Base-by-base conservation (phyloP, 345 rosid species). In the Conringia planisiliqua region DNA sequence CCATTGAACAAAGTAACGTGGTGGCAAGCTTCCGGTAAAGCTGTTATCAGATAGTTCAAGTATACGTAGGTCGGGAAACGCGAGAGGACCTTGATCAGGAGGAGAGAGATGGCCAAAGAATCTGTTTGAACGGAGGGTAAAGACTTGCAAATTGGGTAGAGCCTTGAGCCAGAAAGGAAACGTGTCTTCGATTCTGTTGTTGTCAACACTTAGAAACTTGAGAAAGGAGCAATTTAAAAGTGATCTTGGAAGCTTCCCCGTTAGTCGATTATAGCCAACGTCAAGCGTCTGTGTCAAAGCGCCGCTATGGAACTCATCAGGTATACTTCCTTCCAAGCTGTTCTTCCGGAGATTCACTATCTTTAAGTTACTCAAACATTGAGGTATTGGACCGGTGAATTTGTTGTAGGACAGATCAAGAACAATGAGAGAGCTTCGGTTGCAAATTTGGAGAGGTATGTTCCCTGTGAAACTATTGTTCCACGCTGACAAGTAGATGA, bases 151-250 rank as follows among this genome's bases (percentile, higher is more conserved):
- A 51, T 71, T 10, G 0, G 75, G 68, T 4, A 27, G 10, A 60
- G 65, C 68, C 68, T 47, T 60, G 4, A 60, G 68, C 75, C 75
- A 71, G 18, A 71, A 60, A 35, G 72, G 72, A 73, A 56, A 73
- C 0, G 32, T 66, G 66, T 74, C 72, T 43, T 71, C 1, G 0
- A 47, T 47, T 24, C 7, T 22, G 20, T 60, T 73, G 65, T 16
- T 7, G 7, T 64, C 65, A 1, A 73, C 4, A 9, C 20, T 56
- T 65, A 64, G 4, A 64, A 73, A 43, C 77, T 1, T 7, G 3
- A 73, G 47, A 6, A 2, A 43, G 0, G 48, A 43, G 39, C 77
- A 73, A n/a, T 65, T 73, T 1, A 14, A 4, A 33, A 65, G 77
- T 5, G 77, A 73, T 17, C 58, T 73, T 55, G 77, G 71, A 56